Evolutionary conservation across 2,329 filamentous ascomycete genomes (phyloP), one percentile per base, ranked within the genome.

Genomic region (Fusarium proliferatum): DNA sequence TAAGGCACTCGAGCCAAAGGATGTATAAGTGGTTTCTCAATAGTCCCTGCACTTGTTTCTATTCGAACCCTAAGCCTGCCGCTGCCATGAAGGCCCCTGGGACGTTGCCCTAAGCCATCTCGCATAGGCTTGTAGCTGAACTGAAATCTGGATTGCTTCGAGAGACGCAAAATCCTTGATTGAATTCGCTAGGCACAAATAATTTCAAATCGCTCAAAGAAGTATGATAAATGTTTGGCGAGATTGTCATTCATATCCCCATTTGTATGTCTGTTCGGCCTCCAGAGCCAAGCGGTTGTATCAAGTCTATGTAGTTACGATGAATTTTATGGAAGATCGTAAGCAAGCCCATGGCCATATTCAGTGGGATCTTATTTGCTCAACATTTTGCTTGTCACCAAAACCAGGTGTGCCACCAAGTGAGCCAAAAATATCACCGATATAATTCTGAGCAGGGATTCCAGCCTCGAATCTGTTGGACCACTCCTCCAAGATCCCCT

Each of bases 21-120:
- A 82, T 92, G 92, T 1, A 98, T 98, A 76, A 95, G 98, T 96
- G 96, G 3, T 96, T 98, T 19, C 98, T 98, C 84, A 98, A 98
- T 84, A 97, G 97, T 85, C 96, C 91, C 80, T 98, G 95, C 86
- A 98, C 97, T 93, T 98, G 98, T 75, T 96, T 94, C 2, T 98
- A 98, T 80, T 95, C 95, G 49, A 98, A 98, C 86, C 98, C 98
- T 87, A 98, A 98, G 86, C 96, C 97, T 82, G 93, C 92, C 66
- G 98, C 98, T 83, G 91, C 95, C 1, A 92, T 98, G 80, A 97
- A 96, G 84, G 96, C 95, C 4, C 82, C 98, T 73, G 96, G 96
- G 6, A 91, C 97, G 89, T 98, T 94, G 85, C 90, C 92, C 7
- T 74, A 89, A 86, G 71, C 94, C 92, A 75, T 92, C 92, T 2